Base-by-base conservation (phyloP, 495 filamentous ascomycete genomes). In the Trichoderma asperelloides region DNA sequence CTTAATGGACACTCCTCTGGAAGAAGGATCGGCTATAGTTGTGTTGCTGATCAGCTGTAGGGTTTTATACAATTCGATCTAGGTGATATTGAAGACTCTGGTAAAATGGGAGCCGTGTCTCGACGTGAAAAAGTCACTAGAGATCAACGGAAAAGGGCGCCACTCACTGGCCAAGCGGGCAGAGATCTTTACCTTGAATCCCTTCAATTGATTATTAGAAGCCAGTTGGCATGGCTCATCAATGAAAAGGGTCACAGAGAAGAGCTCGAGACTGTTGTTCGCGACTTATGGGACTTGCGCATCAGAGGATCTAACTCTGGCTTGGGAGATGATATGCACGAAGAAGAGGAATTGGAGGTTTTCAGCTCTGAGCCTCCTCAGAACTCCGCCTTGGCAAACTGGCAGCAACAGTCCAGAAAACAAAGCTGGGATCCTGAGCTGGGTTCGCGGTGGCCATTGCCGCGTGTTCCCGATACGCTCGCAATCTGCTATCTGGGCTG, bases 171-270 rank as follows among this genome's bases (percentile, higher is more conserved):
- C 64, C 79, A 80, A 62, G 78, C 85, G 51, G 93, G 88, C 30
- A 82, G 84, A 65, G 85, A 89, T 68, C 82, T 96, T n/a, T 96
- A 88, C 75, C 78, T 98, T 45, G 88, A 94, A 74, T 88, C 84
- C 70, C 86, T 91, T 65, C 95, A 98, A 76, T 77, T 97, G n/a
- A 85, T 98, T 37, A 66, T 79, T 40, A 64, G 79, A 23, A 76
- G 72, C 43, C 79, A 81, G 67, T 68, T 81, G 27, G 33, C 45
- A 21, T 79, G 80, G 80, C 68, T 86, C 64, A 73, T 82, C 57
- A n/a, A 71, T 18, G 65, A 73, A 51, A 76, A 79, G 76, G 76
- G 73, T n/a, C 67, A 82, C 51, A 69, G 73, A 0, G 65, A 67
- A 1, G 81, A 85, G 65, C 72, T 85, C n/a, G 80, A 83, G 70